Conservation (phyloP, 2,329 filamentous ascomycete species). For the Sordariomycetes sp. region DNA sequence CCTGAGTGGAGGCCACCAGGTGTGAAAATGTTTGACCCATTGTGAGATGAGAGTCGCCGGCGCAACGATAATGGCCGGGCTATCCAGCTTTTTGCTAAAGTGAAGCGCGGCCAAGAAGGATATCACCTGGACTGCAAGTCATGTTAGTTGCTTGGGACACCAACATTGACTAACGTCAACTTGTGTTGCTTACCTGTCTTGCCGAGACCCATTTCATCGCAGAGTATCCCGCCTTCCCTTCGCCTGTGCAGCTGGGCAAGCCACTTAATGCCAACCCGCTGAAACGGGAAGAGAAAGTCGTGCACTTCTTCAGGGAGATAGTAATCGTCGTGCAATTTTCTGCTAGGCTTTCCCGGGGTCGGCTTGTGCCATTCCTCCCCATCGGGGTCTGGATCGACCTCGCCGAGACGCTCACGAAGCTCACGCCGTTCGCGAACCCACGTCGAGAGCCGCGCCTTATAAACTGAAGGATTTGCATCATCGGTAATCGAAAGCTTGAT, state of each 20-base stretch:
- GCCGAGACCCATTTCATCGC: constrained; percentile 97
- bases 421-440: constrained; percentile 42
- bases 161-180: neutral
- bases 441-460: constrained; percentile 57
- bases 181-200: constrained; percentile 47
- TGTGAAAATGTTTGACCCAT: constrained; percentile 97
- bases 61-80: constrained; percentile 82
- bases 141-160: constrained; percentile 1
- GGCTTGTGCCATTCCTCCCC: constrained; percentile 59
- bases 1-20: constrained; percentile 97
- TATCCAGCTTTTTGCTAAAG: constrained; percentile 73
- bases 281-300: constrained; percentile 86
- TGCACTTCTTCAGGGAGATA: constrained; percentile 86
- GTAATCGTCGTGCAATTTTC: constrained; percentile 60
- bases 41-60: constrained; percentile 92
- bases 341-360: constrained; percentile 70
- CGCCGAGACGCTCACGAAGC: constrained; percentile 9
- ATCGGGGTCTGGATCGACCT: constrained; percentile 9
- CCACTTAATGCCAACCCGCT: constrained; percentile 96
- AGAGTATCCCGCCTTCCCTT: constrained; percentile 83
- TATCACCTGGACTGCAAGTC: constrained; percentile 35
- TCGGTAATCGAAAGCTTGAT: constrained; percentile 52
- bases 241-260: constrained; percentile 84
- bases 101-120: constrained; percentile 84
- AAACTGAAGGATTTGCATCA: constrained; percentile 77